These are phyloP conservation scores for Ceratocystis papillata DNA, from an alignment of 2,329 filamentous ascomycete species.

Conservation along the genomic window DNA sequence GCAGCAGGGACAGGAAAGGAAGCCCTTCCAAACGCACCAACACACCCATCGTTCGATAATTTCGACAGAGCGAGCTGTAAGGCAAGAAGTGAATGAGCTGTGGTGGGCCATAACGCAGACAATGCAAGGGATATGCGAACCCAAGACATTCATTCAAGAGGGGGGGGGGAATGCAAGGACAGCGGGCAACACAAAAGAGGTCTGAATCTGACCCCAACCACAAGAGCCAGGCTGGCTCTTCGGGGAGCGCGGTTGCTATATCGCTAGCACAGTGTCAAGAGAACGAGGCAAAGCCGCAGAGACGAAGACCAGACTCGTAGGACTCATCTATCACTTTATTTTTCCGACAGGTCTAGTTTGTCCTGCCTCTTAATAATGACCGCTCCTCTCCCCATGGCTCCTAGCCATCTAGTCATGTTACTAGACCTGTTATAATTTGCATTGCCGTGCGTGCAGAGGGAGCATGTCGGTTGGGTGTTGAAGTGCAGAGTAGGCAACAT, in stretches of 20 bases:
- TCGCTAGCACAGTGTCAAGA: not conserved
- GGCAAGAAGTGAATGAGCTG: not conserved
- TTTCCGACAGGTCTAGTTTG: not conserved
- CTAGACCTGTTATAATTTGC: not conserved
- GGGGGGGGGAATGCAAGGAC: not conserved
- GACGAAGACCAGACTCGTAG: not conserved
- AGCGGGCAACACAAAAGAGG: not conserved
- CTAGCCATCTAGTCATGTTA: not conserved
- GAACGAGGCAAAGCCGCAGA: not conserved
- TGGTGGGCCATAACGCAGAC: not conserved
- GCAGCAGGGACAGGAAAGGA: not conserved
- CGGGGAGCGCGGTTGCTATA: no score
- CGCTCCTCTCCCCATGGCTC: not conserved
- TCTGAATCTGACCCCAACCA: no score
- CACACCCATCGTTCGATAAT: conserved; percentile 8
- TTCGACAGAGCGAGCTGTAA: not conserved
- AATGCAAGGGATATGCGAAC: not conserved
- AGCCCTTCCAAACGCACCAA: not conserved
- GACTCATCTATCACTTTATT: not conserved
- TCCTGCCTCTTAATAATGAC: not conserved
- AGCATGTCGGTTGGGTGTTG: not conserved
- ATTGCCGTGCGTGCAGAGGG: not conserved
- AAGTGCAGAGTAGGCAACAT: not conserved
- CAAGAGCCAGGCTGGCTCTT: not conserved
- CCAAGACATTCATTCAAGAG: not conserved